These are phyloP conservation scores for Claviceps pusilla DNA, from an alignment of 2,329 filamentous ascomycete species.

Conservation along the genomic window DNA sequence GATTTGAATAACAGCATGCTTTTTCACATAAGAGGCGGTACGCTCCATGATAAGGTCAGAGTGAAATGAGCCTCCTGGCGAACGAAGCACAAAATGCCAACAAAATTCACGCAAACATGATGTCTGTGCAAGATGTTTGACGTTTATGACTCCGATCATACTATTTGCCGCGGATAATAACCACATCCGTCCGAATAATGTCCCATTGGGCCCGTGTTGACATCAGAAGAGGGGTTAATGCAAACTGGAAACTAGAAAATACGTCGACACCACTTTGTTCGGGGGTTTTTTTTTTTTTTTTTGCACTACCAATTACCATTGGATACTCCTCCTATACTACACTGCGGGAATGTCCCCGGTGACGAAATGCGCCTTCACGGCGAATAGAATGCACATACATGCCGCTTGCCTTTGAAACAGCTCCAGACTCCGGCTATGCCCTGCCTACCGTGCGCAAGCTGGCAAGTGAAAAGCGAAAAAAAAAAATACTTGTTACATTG, in stretches of 20 bases:
- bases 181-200: background rate
- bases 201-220: background rate
- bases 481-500: background rate
- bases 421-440: background rate
- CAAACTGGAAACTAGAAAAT: background rate
- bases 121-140: background rate
- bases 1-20: background rate
- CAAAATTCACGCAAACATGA: background rate
- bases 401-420: background rate
- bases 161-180: background rate
- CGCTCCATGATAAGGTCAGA: too few species aligned
- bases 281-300: background rate
- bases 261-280: background rate
- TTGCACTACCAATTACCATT: background rate
- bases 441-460: background rate
- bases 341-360: background rate
- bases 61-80: background rate
- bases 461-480: background rate
- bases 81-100: background rate
- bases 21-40: background rate
- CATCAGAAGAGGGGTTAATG: background rate
- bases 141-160: background rate
- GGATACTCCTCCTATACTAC: slow-evolving; percentile 1
- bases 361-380: background rate
- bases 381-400: background rate